Evolutionary conservation across 2,329 filamentous ascomycete species (phyloP).

Genomic region (Tetracladium maxilliforme): DNA sequence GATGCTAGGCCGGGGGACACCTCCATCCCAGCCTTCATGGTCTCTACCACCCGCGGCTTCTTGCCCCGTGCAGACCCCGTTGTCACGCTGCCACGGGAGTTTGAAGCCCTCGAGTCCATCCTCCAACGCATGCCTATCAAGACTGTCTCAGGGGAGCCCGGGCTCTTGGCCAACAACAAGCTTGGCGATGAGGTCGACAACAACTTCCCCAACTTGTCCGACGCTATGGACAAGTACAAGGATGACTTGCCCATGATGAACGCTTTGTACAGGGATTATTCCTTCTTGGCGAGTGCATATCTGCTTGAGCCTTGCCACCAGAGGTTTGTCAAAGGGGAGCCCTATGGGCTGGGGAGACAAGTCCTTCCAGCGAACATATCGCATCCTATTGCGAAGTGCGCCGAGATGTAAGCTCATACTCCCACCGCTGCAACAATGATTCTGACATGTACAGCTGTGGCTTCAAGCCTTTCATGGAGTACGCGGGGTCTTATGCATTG

Average conservation of each 20-base stretch:
- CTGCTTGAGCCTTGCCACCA: slow-evolving; percentile 84
- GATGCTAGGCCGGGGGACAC: slow-evolving; percentile 48
- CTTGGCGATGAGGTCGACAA: slow-evolving; percentile 61
- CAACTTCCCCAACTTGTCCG: slow-evolving; percentile 66
- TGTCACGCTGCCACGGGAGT: slow-evolving; percentile 53
- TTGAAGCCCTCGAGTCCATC: slow-evolving; percentile 56
- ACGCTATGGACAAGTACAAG: slow-evolving; percentile 55
- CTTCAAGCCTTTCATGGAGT: slow-evolving; percentile 90
- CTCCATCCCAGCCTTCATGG: slow-evolving; percentile 62
- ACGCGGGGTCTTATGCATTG: slow-evolving; percentile 52
- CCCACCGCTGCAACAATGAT: too few relatives aligned
- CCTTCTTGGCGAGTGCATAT: slow-evolving; percentile 79
- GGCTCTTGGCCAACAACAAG: slow-evolving; percentile 58
- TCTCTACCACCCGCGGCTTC: slow-evolving; percentile 61
- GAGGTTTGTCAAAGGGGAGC: slow-evolving; percentile 52
- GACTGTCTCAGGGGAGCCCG: slow-evolving; percentile 57
- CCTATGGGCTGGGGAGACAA: slow-evolving; percentile 66
- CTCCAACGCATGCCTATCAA: slow-evolving; percentile 67
- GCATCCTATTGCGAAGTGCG: slow-evolving; percentile 70
- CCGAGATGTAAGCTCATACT: slow-evolving; percentile 73
- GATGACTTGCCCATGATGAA: slow-evolving; percentile 68
- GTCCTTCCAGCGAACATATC: slow-evolving; percentile 60
- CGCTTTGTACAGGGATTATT: slow-evolving; percentile 82
- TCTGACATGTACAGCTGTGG: slow-evolving; percentile 30
- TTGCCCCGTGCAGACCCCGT: slow-evolving; percentile 53